Evolutionary conservation across 75 land plant species (phyloP), one percentile per base, ranked within the genome.

Genomic region (Pseudotsuga menziesii): DNA sequence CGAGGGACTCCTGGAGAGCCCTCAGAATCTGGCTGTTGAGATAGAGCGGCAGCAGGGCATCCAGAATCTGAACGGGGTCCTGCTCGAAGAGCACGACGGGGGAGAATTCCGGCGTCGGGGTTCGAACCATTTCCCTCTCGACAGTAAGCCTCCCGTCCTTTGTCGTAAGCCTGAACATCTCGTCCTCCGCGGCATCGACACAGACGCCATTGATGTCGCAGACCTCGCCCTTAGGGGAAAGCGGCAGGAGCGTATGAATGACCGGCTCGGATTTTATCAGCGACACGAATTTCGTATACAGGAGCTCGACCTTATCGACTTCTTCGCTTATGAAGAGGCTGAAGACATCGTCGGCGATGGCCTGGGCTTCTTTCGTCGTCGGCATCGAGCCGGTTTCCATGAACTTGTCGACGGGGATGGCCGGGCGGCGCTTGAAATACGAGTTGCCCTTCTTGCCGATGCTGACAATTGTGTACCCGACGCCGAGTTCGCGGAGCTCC

Each of bases 121-220:
- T 88, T 14, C 77, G 56, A 36, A 89, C 73, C 4, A 62, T 29
- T 72, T 89, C 91, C 17, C 90, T 39, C 77, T 89, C 91, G 54
- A 89, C 85, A 2, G 81, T 73, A 13, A 89, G 80, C 74, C 83
- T 89, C 15, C 91, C 91, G 16, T 80, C 91, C 79, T 77, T 85
- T 69, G 91, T 89, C 5, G 91, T 89, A 5, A 89, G 81, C 17
- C 91, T 58, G 79, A 89, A 89, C 79, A 89, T 78, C 85, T 89
- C 91, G 72, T 89, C 91, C 55, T 89, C 91, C 16, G 91, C 90
- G 19, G 91, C 91, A 63, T 89, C 91, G 19, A 89, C 90, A 56
- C 91, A 89, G 57, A 58, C 80, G 7, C 91, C 91, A 58, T 84
- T 89, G 57, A 89, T 61, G 75, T 89, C 91, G 73, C 91, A 89